Conservation (phyloP, 2,329 filamentous ascomycete genomes). For the Dothistroma septosporum region DNA sequence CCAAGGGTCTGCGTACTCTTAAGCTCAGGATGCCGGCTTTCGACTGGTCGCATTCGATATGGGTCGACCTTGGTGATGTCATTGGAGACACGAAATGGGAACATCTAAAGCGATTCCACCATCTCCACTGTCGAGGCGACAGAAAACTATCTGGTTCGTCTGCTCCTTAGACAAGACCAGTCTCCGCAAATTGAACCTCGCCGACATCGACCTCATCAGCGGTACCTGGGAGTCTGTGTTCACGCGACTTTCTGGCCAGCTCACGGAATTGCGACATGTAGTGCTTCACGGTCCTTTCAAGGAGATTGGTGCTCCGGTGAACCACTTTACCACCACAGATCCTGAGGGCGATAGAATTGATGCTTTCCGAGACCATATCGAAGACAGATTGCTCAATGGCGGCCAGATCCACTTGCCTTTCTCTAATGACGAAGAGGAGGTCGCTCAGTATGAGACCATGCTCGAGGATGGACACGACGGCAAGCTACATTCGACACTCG, state of each 20-base stretch:
- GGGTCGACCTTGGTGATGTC: background rate
- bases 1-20: background rate
- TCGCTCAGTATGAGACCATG: background rate
- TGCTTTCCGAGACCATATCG: background rate
- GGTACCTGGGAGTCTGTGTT: background rate
- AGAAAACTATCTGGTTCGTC: background rate
- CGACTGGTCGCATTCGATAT: background rate
- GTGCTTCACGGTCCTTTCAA: background rate
- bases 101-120: background rate
- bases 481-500: background rate
- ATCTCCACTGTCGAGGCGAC: background rate
- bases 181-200: background rate
- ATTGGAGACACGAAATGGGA: background rate
- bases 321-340: background rate
- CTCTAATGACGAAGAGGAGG: background rate
- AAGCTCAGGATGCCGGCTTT: background rate
- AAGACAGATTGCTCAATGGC: background rate
- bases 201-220: background rate
- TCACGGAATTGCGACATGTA: background rate
- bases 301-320: background rate
- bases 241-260: background rate
- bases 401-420: background rate
- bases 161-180: background rate
- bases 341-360: background rate
- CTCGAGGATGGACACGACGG: background rate